Evolutionary conservation across 352 stramenopile species (phyloP).

Genomic region (Phytophthora constricta): DNA sequence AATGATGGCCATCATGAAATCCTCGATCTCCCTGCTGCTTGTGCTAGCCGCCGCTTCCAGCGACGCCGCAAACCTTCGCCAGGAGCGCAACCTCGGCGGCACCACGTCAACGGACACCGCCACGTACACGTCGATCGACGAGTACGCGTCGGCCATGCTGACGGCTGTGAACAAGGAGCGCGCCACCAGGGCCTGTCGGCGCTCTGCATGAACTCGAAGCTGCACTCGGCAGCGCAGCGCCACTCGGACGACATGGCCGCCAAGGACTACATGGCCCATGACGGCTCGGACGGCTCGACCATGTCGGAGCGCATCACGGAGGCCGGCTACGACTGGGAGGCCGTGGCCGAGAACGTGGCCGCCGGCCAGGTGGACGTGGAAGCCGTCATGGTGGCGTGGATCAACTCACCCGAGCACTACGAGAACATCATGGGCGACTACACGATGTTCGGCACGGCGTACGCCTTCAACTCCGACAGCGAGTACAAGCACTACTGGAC

Average conservation of each 20-base stretch:
- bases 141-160: constrained; percentile 37
- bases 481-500: constrained; percentile 65
- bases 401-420: constrained; percentile 39
- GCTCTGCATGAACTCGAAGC: constrained; percentile 50
- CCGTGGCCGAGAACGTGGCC: constrained; percentile 45
- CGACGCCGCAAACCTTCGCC: background rate
- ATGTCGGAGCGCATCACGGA: constrained; percentile 45
- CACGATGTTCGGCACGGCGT: constrained; percentile 45
- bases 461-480: constrained; percentile 32
- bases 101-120: too few species aligned
- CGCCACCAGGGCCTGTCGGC: constrained; percentile 38
- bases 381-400: constrained; percentile 48
- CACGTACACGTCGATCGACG: background rate
- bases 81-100: background rate
- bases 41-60: background rate
- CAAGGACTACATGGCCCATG: constrained; percentile 58
- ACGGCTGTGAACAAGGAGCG: constrained; percentile 55
- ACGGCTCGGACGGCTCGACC: constrained; percentile 42
- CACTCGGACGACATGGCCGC: constrained; percentile 55
- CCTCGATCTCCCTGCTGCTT: background rate
- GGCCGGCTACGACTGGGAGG: constrained; percentile 50
- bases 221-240: constrained; percentile 23
- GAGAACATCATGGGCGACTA: constrained; percentile 50
- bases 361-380: constrained; percentile 38
- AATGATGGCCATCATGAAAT: background rate